phyloP scores from a whole-genome alignment of 371 early-diverging fungal species.

The Syncephalastrum sp. region DNA sequence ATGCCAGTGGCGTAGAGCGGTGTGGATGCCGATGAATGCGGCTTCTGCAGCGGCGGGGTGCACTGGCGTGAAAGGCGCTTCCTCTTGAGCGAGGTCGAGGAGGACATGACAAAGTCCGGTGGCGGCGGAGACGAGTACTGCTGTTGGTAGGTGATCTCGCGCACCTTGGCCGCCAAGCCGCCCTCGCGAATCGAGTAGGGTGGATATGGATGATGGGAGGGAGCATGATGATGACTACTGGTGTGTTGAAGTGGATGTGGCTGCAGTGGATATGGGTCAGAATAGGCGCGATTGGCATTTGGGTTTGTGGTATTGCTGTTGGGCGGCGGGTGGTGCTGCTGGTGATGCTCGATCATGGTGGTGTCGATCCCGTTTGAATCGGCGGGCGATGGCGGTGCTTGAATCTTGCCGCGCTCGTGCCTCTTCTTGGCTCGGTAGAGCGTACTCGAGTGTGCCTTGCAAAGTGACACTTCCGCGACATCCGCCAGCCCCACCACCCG shows the following conservation, averaged over 20 bases:
- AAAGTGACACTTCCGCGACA: slow-evolving; percentile 46
- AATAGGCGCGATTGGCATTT: slow-evolving; percentile 7
- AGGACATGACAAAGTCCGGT: slow-evolving; percentile 33
- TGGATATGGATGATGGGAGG: slow-evolving; percentile 4
- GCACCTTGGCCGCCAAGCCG: slow-evolving; percentile 38
- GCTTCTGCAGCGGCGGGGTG: slow-evolving; percentile 10
- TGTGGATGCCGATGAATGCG: slow-evolving; percentile 36
- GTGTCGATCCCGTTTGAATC: slow-evolving; percentile 30
- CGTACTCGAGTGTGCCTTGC: slow-evolving; percentile 53
- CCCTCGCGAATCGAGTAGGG: slow-evolving; percentile 17
- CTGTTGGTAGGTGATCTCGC: slow-evolving; percentile 25
- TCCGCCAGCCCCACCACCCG: slow-evolving; percentile 31
- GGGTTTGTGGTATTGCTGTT: background rate
- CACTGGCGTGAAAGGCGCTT: slow-evolving; percentile 13
- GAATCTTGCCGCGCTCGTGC: slow-evolving; percentile 32
- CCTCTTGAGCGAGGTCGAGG: slow-evolving; percentile 37
- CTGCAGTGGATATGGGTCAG: slow-evolving; percentile 17
- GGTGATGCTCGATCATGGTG: slow-evolving; percentile 8
- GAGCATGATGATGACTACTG: slow-evolving; percentile 4
- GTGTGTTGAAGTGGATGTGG: slow-evolving; percentile 6
- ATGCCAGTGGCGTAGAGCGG: slow-evolving; percentile 28
- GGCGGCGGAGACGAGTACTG: slow-evolving; percentile 11
- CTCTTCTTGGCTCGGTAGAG: slow-evolving; percentile 52
- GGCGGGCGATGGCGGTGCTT: slow-evolving; percentile 46
- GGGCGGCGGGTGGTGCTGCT: background rate